Evolutionary conservation across 2,329 filamentous ascomycete species (phyloP).

Genomic region (Balansia obtecta): DNA sequence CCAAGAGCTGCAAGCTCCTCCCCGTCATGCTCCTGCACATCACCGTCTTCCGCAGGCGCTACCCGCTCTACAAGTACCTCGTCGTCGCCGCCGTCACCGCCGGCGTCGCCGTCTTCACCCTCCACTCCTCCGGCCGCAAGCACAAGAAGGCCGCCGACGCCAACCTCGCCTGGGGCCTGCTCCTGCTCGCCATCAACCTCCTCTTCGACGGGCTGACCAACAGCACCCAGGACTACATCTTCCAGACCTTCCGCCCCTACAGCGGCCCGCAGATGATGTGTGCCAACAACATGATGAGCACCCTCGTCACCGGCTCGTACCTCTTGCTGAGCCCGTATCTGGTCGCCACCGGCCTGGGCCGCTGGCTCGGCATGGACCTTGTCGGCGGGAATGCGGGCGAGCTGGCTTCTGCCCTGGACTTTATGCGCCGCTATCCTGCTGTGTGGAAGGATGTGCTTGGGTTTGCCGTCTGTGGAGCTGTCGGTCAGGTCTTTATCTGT

Average conservation of each 20-base stretch:
- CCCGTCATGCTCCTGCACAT: conserved; percentile 97
- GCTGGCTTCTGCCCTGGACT: conserved; percentile 64
- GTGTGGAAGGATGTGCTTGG: conserved; percentile 82
- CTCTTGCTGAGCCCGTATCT: conserved; percentile 70
- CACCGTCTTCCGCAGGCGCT: conserved; percentile 76
- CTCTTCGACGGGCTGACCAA: conserved; percentile 95
- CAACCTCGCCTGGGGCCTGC: conserved; percentile 64
- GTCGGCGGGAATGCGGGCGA: conserved; percentile 58
- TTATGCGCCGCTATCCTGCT: conserved; percentile 66
- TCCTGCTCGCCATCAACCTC: conserved; percentile 78
- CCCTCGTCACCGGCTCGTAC: conserved; percentile 62
- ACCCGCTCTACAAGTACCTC: conserved; percentile 92
- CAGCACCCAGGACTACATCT: conserved; percentile 92
- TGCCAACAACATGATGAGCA: conserved; percentile 83
- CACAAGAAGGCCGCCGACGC: conserved; percentile 35
- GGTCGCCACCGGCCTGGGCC: conserved; percentile 51
- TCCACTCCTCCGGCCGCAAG: conserved; percentile 59
- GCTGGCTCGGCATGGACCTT: conserved; percentile 51
- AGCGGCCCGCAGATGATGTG: conserved; percentile 99
- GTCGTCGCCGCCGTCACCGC: conserved; percentile 85
- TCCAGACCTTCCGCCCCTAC: conserved; percentile 66
- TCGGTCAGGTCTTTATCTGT: conserved; percentile 96
- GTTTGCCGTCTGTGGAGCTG: conserved; percentile 79
- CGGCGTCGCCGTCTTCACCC: conserved; percentile 88
- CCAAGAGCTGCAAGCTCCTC: conserved; percentile 97